These are phyloP conservation scores for Helminthosporium solani DNA, from an alignment of 2,329 filamentous ascomycete genomes.

Conservation along the genomic window DNA sequence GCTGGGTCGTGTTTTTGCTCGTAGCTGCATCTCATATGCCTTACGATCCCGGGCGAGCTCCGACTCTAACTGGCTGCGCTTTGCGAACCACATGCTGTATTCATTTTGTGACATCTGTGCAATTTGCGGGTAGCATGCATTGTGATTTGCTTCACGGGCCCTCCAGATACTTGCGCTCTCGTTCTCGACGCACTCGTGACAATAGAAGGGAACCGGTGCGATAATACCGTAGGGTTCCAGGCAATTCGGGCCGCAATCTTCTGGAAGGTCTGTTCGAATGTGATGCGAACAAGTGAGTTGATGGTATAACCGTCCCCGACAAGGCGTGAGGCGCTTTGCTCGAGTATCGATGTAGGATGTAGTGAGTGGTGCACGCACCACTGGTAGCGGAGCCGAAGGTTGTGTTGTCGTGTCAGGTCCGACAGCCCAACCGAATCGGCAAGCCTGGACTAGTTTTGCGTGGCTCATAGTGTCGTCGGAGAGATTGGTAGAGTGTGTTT, in stretches of 20 bases:
- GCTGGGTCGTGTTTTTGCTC: conserved; percentile 25
- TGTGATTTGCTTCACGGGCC: conserved; percentile 27
- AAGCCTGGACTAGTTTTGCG: conserved; percentile 34
- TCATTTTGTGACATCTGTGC: conserved; percentile 34
- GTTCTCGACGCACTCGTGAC: conserved; percentile 35
- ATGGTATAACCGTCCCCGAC: conserved; percentile 39
- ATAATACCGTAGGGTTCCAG: conserved; percentile 28
- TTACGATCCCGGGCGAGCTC: conserved; percentile 28
- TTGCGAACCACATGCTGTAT: conserved; percentile 35
- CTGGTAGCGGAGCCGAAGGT: conserved; percentile 3
- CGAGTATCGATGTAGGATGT: conserved; percentile 20
- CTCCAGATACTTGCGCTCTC: conserved; percentile 32
- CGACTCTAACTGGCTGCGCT: conserved; percentile 29
- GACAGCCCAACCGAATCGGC: conserved; percentile 37
- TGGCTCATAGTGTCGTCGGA: conserved; percentile 38
- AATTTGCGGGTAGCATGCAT: conserved; percentile 28
- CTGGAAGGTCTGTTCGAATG: conserved; percentile 38
- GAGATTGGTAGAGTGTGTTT: conserved; percentile 13
- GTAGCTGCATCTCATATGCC: conserved; percentile 29
- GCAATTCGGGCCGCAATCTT: conserved; percentile 39
- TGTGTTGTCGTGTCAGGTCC: conserved; percentile 16
- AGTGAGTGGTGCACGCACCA: conserved; percentile 11
- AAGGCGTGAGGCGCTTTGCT: conserved; percentile 34
- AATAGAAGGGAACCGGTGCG: conserved; percentile 27
- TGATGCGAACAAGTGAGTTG: conserved; percentile 39